These are phyloP conservation scores for Suhomyces choctaworum DNA, from an alignment of 1,139 yeast species.

Conservation along the genomic window DNA sequence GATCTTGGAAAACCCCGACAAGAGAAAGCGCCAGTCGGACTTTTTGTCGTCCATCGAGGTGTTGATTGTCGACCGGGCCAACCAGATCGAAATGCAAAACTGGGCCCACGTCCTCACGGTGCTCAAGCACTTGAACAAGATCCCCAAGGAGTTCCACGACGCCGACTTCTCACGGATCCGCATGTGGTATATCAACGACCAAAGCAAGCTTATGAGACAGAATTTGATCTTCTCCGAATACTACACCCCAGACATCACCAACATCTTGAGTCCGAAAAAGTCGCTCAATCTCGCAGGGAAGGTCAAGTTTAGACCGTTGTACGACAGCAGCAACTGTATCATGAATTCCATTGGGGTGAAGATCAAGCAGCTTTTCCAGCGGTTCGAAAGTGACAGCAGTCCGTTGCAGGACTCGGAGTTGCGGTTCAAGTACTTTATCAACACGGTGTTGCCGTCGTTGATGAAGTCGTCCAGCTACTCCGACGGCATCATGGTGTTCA, in stretches of 20 bases:
- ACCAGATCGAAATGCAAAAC: slow-evolving; percentile 88
- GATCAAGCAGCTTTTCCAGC: slow-evolving; percentile 70
- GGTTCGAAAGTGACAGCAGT: slow-evolving; percentile 55
- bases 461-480: slow-evolving; percentile 57
- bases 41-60: slow-evolving; percentile 88
- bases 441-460: slow-evolving; percentile 69
- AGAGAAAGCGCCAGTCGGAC: slow-evolving; percentile 60
- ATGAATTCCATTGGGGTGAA: slow-evolving; percentile 56
- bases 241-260: slow-evolving; percentile 78
- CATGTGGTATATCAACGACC: slow-evolving; percentile 89
- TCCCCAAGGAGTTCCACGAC: slow-evolving; percentile 76
- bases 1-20: slow-evolving; percentile 68
- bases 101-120: slow-evolving; percentile 82
- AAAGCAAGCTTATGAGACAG: slow-evolving; percentile 74
- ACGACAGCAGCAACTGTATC: slow-evolving; percentile 40
- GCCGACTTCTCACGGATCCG: slow-evolving; percentile 91
- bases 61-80: slow-evolving; percentile 75
- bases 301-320: slow-evolving; percentile 50
- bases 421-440: slow-evolving; percentile 77
- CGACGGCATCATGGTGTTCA: slow-evolving; percentile 75
- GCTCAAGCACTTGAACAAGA: slow-evolving; percentile 67
- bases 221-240: slow-evolving; percentile 72
- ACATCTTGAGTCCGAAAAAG: slow-evolving; percentile 55
- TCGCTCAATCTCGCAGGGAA: slow-evolving; percentile 69
- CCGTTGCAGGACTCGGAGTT: slow-evolving; percentile 73